These are phyloP conservation scores for Solanum hybrid DNA, from an alignment of 305 asterid genomes.

Conservation along the genomic window DNA sequence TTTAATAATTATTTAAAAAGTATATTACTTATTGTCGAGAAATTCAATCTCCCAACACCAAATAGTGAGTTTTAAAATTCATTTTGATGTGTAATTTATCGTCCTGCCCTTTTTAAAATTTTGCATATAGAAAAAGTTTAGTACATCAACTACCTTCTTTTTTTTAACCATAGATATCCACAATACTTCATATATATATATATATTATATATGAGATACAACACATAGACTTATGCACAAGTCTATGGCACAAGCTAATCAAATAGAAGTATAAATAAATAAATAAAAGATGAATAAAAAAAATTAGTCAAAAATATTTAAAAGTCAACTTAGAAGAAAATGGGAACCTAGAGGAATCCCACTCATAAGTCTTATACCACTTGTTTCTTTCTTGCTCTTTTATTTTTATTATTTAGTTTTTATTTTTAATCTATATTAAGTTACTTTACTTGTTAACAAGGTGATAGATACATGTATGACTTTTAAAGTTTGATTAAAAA, in stretches of 20 bases:
- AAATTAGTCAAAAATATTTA: too few species aligned
- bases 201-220: too few species aligned
- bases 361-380: neutral
- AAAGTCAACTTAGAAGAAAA: constrained; percentile 2
- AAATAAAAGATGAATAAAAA: too few species aligned
- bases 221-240: neutral
- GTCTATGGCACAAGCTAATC: neutral
- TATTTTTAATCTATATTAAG: neutral
- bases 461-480: neutral
- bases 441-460: neutral
- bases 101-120: neutral
- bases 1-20: too few species aligned
- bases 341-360: neutral
- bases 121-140: neutral
- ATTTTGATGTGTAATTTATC: too few species aligned
- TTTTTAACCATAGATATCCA: neutral
- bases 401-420: neutral
- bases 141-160: neutral
- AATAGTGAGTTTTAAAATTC: too few species aligned
- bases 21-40: neutral
- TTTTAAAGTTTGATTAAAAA: neutral
- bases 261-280: neutral
- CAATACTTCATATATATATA: neutral
- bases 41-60: neutral
- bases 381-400: neutral